Base-by-base conservation (phyloP, 768 basidiomycete species). In the Phanerochaete sordida region DNA sequence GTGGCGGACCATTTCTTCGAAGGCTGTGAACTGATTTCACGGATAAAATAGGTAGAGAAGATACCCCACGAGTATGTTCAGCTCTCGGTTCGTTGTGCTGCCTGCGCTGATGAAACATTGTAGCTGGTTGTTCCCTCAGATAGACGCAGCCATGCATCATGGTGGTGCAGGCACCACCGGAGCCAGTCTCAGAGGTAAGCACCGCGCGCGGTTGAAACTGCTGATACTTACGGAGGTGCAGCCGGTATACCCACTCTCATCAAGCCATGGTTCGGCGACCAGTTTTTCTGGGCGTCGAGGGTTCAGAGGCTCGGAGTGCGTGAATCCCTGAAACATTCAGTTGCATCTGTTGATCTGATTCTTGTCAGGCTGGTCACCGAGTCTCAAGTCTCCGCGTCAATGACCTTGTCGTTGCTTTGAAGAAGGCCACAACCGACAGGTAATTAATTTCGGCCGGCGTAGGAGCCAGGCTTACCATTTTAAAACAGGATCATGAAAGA, bases 161-260 rank as follows among this genome's bases (percentile, higher is more conserved):
- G 87, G 87, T 23, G 87, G 87, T 8, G 87, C 87, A 4, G 87
- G 87, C 13, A 89, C 87, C 0, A 88, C 87, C 0, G 86, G 86
- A 0, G 87, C 86, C 1, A 84, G 82, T 67, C 71, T 88, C 26
- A 65, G 80, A 62, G 78, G 83, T 65, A 68, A 49, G 56, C 56
- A 19, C 27, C 2, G 15, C 28, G 9, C 23, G 28, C 30, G 2
- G 13, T 21, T 13, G 44, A 28, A 27, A 4, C 23, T 49, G 26
- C n/a, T 43, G 28, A 28, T 35, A 3, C 31, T 43, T 48, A 37
- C 23, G 44, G 16, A 15, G 45, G 23, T n/a, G 8, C 43, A 68
- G 82, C 83, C 37, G 85, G 86, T 1, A 77, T 86, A 31, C 86
- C 87, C 1, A 89, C 87, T 1, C 63, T 87, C 59, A 87, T 89